Base-by-base conservation (phyloP, 306 rosid genomes). In the Hippophae tibetana region DNA sequence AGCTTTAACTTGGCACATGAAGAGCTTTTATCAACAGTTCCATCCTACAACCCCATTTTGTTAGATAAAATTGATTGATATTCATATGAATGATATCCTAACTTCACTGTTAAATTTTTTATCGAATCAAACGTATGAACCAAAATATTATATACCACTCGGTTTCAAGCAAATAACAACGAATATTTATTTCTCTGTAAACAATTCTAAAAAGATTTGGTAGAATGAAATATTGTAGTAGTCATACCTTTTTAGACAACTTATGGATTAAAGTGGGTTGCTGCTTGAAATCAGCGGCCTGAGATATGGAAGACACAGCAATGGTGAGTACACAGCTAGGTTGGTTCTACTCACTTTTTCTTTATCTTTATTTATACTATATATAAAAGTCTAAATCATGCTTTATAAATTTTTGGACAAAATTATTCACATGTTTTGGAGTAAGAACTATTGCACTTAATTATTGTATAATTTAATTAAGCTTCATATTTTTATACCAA, bases 201-300 rank as follows among this genome's bases (percentile, higher is more conserved):
- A 9, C 40, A 58, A 44, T 14, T 31, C 38, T 31, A 31, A 31
- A 31, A 31, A 31, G 38, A 31, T 31, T 31, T 31, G 38, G 38
- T 31, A 31, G 38, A 31, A 31, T 2, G 38, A 31, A n/a, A 48
- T 48, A 1, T 11, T 48, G 23, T 48, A 12, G 42, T 47, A 27
- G 42, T 56, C 43, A 43, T 74, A 89, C 99, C 89, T 79, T 84
- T 64, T 84, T 88, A 13, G 99, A 82, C 27, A 76, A 62, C 80
- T 93, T 93, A 78, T 88, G 99, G 69, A 88, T 67, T 52, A 88
- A 82, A 75, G 56, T 71, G 42, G 73, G 47, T 72, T 78, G 95
- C 72, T 82, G 89, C 69, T 76, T 83, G 54, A 66, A 59, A 58
- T 76, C 95, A 57, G 63, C 78, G 64, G 76, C 94, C 99, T 93